These are phyloP conservation scores for Citrullus mucosospermus DNA, from an alignment of 306 rosid genomes.

Conservation along the genomic window DNA sequence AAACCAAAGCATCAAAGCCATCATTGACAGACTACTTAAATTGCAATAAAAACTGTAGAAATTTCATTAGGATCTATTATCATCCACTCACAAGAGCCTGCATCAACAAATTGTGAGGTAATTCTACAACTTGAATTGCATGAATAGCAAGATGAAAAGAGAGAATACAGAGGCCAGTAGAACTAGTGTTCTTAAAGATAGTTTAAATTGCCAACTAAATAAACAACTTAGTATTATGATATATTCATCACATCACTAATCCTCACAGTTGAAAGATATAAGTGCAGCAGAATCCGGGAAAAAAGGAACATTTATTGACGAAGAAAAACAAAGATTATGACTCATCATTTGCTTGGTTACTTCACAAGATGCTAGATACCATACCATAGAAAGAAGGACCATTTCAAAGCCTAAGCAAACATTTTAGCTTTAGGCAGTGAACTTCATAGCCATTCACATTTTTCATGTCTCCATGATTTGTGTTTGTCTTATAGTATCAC, in stretches of 20 bases:
- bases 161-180: not conserved
- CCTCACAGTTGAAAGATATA: not conserved
- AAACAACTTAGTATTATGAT: not conserved
- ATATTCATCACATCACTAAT: not conserved
- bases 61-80: constrained; percentile 18
- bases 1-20: constrained; percentile 20
- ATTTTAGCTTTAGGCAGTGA: not conserved
- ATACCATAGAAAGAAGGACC: not conserved
- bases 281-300: not conserved
- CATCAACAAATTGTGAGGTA: not conserved
- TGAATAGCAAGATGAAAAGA: not conserved
- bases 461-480: not conserved
- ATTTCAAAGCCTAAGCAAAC: not conserved
- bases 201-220: not conserved
- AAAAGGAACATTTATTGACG: not conserved
- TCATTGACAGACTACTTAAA: constrained; percentile 17
- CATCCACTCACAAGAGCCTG: constrained; percentile 17
- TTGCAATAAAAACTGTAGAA: constrained; percentile 7
- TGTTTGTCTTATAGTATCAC: not conserved
- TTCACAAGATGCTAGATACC: not conserved
- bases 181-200: not conserved
- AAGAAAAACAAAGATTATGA: not conserved
- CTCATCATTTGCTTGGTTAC: not conserved
- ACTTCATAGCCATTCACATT: not conserved
- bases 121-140: constrained; percentile 1